phyloP scores from a whole-genome alignment of 345 rosid genomes.

The Capsella bursapastoris region DNA sequence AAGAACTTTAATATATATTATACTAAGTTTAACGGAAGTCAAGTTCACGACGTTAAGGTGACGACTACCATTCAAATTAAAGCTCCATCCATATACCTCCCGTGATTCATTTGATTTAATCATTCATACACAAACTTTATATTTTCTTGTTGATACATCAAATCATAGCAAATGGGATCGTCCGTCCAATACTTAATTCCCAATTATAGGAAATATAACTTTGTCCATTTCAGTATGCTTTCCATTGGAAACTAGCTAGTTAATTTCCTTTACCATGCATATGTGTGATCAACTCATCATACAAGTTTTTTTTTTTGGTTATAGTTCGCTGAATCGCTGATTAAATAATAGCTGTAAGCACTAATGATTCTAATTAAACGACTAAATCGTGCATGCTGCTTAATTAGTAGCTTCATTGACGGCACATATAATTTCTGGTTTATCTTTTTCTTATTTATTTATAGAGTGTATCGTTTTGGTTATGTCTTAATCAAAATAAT shows the following conservation, averaged over 20 bases:
- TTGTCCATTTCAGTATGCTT: conserved; percentile 5
- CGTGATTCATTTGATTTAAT: conserved; percentile 33
- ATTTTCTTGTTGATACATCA: conserved; percentile 40
- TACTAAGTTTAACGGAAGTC: not conserved
- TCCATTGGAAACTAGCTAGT: conserved; percentile 14
- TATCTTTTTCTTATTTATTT: not conserved
- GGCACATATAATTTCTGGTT: conserved; percentile 5
- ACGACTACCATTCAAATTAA: conserved; percentile 20
- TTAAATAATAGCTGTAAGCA: conserved; percentile 4
- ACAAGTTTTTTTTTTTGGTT: not conserved
- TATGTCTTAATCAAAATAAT: conserved; percentile 22
- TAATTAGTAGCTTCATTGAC: conserved; percentile 27
- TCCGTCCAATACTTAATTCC: conserved; percentile 30
- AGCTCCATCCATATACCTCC: conserved; percentile 11
- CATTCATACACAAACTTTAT: not conserved
- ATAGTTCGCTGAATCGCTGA: conserved; percentile 2
- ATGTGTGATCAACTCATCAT: not conserved
- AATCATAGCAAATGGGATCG: conserved; percentile 33
- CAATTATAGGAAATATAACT: conserved; percentile 35
- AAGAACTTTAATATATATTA: not conserved
- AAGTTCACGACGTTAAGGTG: conserved; percentile 22
- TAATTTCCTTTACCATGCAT: not conserved
- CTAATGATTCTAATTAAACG: not conserved
- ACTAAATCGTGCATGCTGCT: conserved; percentile 3
- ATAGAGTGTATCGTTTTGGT: not conserved